phyloP scores from a whole-genome alignment of 257 asterid species.

The Nicotiana knightiana region DNA sequence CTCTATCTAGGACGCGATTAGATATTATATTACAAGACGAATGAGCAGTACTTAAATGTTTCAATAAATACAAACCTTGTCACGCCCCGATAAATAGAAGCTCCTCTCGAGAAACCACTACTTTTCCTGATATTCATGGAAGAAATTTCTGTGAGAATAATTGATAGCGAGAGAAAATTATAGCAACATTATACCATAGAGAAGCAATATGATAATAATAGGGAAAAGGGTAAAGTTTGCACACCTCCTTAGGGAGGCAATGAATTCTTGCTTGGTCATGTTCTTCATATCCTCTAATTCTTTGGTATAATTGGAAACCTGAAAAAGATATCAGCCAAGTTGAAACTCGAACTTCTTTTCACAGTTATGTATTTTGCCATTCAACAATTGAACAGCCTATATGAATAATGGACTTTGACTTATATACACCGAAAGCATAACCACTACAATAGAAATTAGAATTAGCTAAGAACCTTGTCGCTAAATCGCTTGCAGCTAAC shows the following conservation, averaged over 20 bases:
- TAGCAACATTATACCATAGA: background rate
- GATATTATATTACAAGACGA: background rate
- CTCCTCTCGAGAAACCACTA: constrained; percentile 74
- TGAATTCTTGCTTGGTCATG: constrained; percentile 77
- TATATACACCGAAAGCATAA: too few species aligned
- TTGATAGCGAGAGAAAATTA: too few species aligned
- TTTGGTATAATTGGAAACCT: constrained; percentile 59
- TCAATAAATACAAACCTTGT: constrained; percentile 35
- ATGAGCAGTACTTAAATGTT: background rate
- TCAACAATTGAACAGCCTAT: background rate
- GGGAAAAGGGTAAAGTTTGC: background rate
- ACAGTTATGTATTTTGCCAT: background rate
- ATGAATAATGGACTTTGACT: too few species aligned
- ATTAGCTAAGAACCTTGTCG: too few species aligned
- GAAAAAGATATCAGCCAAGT: background rate
- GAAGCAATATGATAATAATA: background rate
- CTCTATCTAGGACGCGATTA: background rate
- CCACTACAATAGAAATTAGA: too few species aligned
- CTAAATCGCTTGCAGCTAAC: too few species aligned
- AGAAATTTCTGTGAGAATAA: background rate
- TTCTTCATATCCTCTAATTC: constrained; percentile 85
- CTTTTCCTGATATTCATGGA: constrained; percentile 41
- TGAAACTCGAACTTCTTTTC: background rate
- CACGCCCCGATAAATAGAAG: constrained; percentile 71
- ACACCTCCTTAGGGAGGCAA: constrained; percentile 86